Evolutionary conservation across 2,329 filamentous ascomycete species (phyloP).

Genomic region (Penicillium sp.): DNA sequence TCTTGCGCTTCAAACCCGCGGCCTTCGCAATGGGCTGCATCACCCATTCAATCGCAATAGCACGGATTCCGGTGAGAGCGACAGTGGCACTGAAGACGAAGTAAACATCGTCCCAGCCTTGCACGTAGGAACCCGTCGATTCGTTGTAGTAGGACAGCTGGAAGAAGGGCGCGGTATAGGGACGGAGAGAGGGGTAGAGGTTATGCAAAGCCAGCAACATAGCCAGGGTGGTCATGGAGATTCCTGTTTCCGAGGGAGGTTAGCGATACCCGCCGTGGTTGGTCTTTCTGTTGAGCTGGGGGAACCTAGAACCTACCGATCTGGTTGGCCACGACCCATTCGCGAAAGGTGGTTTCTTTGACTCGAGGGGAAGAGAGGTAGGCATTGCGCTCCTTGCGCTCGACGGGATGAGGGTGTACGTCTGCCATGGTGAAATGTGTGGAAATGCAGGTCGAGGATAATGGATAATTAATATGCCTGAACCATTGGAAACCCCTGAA

Average conservation of each 20-base stretch:
- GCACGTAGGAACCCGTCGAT: slow-evolving; percentile 67
- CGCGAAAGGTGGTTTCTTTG: slow-evolving; percentile 45
- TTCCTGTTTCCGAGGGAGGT: slow-evolving; percentile 53
- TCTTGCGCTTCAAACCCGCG: slow-evolving; percentile 76
- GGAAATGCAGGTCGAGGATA: background rate
- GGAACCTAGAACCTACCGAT: slow-evolving; percentile 59
- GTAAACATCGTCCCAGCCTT: slow-evolving; percentile 77
- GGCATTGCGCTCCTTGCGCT: slow-evolving; percentile 41
- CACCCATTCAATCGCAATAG: slow-evolving; percentile 82
- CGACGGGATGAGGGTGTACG: slow-evolving; percentile 27
- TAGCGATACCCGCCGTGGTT: no score
- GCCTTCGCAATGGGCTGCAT: slow-evolving; percentile 74
- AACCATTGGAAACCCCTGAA: no score
- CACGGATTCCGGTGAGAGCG: slow-evolving; percentile 83
- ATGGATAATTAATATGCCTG: slow-evolving; percentile 2
- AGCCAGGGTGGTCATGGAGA: slow-evolving; percentile 82
- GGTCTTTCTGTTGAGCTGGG: no score
- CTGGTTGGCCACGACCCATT: slow-evolving; percentile 76
- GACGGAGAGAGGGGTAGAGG: slow-evolving; percentile 76
- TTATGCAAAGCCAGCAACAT: slow-evolving; percentile 80
- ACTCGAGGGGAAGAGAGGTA: slow-evolving; percentile 38
- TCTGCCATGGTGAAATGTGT: slow-evolving; percentile 35
- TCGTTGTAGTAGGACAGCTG: slow-evolving; percentile 80
- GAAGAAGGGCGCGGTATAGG: slow-evolving; percentile 85
- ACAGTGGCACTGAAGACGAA: slow-evolving; percentile 78